Base-by-base conservation (phyloP, 78 protist genomes). In the Dictyostelium capitatum region DNA sequence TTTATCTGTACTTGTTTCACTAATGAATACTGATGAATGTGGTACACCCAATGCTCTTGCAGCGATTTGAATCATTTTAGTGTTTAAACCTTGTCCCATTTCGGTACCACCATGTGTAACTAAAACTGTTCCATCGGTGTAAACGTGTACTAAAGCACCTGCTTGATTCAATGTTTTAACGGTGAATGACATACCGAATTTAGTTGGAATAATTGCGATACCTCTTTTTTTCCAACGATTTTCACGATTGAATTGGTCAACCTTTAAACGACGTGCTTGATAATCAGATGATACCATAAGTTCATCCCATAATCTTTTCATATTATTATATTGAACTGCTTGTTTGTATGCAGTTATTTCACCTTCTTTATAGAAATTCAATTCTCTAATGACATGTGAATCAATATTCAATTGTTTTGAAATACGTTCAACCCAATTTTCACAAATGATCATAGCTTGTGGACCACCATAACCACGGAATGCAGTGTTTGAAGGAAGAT, bases 21-120 rank as follows among this genome's bases (percentile, higher is more conserved):
- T 7, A 70, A 99, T 79, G 78, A 89, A 90, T 20, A 98, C 95
- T 14, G 17, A 32, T 5, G 32, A 47, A 17, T 97, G 73, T 28
- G 96, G 96, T 47, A 97, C 64, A 73, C 97, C 98, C 0, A 98
- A 59, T 54, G 73, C 98, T 25, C 30, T 8, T 50, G 98, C 98
- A 10, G 96, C 97, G 41, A 97, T 95, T 56, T 94, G 96, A n/a
- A 43, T 12, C 80, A 98, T 95, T 94, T 98, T 98, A 41, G 98
- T 98, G 82, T 98, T 96, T 25, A 98, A 85, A 41, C 99, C 99
- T 73, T 99, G 99, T 20, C 99, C 99, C 98, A 98, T 98, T 48
- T 98, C 99, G 15, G 94, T 70, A n/a, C 99, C 99, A 41, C 99
- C 99, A 96, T 98, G 98, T 30, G 97, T 78, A 10, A 99, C 96